Percentiles rank a stretch among this genome's conserved stretches.
Conservation (phyloP, 768 basidiomycete species). For the Mrakia gelida region DNA sequence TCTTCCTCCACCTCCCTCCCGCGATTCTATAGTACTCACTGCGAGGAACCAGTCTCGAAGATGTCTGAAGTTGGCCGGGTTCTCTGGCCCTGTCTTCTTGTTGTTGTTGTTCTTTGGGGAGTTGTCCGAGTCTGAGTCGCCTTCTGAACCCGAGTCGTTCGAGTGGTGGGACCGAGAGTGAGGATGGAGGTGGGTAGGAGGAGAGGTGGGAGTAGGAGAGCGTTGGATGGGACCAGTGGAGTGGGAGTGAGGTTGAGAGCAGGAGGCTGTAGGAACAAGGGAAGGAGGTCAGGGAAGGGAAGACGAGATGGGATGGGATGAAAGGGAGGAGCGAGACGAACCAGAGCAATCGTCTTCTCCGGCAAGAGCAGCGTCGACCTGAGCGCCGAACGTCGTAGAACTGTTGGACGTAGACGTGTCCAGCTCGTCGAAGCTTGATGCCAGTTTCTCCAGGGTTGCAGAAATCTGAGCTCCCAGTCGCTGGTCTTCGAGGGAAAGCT, state of each 20-base stretch:
- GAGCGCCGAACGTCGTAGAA: too few species aligned
- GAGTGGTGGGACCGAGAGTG: neutral
- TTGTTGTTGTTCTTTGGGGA: neutral
- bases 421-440: too few species aligned
- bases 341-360: slow-evolving; percentile 3
- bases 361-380: neutral
- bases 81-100: slow-evolving; percentile 7
- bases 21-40: neutral
- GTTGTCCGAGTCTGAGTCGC: slow-evolving; percentile 1
- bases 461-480: too few species aligned
- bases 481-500: too few species aligned
- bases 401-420: too few species aligned
- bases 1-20: neutral
- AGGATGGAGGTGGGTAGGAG: neutral
- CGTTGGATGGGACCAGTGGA: neutral
- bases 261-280: neutral
- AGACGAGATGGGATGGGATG: neutral
- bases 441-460: too few species aligned
- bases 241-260: neutral
- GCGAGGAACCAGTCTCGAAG: slow-evolving; percentile 24
- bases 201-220: neutral
- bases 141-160: neutral
- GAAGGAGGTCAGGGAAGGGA: neutral
- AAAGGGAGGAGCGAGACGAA: neutral
- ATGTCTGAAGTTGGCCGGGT: slow-evolving; percentile 13